Percentiles rank a stretch among this genome's conserved stretches.
phyloP scores from a whole-genome alignment of 2,329 filamentous ascomycete species.

The Penicillium sp. region DNA sequence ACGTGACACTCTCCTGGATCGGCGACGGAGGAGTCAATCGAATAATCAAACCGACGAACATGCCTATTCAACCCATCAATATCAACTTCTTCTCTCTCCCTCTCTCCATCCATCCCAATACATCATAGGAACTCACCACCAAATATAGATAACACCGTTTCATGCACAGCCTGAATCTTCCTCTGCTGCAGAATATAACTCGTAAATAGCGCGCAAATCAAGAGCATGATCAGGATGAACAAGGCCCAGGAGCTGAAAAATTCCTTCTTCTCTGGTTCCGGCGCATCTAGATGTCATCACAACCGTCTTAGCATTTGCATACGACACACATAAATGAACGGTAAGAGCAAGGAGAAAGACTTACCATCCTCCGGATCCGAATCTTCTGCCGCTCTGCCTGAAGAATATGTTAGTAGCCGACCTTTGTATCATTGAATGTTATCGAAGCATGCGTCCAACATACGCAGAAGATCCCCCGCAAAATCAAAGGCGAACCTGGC shows the following conservation, averaged over 20 bases:
- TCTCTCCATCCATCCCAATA: not conserved
- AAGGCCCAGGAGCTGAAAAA: constrained; percentile 94
- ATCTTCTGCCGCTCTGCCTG: constrained; percentile 35
- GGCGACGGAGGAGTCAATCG: constrained; percentile 75
- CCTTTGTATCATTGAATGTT: too few species aligned
- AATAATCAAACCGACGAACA: constrained; percentile 89
- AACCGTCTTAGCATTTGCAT: not conserved
- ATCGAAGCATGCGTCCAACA: constrained; percentile 18
- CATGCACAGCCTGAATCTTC: constrained; percentile 95
- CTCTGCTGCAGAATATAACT: constrained; percentile 96
- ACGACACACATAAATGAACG: not conserved
- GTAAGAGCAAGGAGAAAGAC: constrained; percentile 14
- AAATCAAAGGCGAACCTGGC: constrained; percentile 32
- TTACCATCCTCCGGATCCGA: constrained; percentile 38
- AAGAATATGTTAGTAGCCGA: constrained; percentile 19
- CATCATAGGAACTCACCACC: constrained; percentile 69
- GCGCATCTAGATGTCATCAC: constrained; percentile 46
- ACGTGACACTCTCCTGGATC: constrained; percentile 86
- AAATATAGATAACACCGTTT: constrained; percentile 98
- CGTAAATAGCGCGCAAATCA: constrained; percentile 91
- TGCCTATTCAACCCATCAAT: constrained; percentile 54
- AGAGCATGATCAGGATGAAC: constrained; percentile 90
- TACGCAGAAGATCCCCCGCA: constrained; percentile 34
- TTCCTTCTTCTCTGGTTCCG: constrained; percentile 86
- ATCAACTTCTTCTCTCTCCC: not conserved